Conservation (phyloP, 495 filamentous ascomycete genomes). For the Xylaria nigripes region DNA sequence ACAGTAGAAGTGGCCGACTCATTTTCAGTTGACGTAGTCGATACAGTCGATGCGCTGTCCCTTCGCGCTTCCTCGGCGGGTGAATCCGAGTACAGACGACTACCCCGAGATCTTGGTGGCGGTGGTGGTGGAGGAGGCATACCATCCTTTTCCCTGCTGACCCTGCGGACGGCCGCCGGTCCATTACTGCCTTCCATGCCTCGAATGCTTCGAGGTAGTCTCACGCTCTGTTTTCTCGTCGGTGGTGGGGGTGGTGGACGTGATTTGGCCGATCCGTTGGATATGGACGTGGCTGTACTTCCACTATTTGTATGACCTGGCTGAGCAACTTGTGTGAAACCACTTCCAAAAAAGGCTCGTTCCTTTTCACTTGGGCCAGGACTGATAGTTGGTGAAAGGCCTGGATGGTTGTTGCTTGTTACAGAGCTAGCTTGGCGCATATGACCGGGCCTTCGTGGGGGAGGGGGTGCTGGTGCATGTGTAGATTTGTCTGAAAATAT, state of each 20-base stretch:
- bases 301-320: background rate
- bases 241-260: constrained; percentile 39
- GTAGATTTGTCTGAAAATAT: constrained; percentile 8
- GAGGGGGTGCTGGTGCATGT: constrained; percentile 36
- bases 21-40: constrained; percentile 1
- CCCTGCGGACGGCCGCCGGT: constrained; percentile 11
- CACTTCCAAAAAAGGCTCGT: constrained; percentile 9
- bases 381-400: constrained; percentile 5
- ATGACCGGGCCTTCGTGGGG: constrained; percentile 34
- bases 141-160: constrained; percentile 22
- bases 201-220: constrained; percentile 30
- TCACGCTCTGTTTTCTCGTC: constrained; percentile 30
- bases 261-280: constrained; percentile 24
- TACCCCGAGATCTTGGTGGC: constrained; percentile 50
- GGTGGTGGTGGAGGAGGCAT: constrained; percentile 48
- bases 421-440: constrained; percentile 22
- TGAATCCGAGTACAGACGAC: constrained; percentile 40
- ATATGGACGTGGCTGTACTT: constrained; percentile 9
- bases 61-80: constrained; percentile 14
- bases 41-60: constrained; percentile 6
- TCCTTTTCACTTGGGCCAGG: constrained; percentile 11
- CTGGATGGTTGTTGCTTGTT: constrained; percentile 13
- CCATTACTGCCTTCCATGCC: constrained; percentile 30
- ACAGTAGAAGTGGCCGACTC: constrained; percentile 19
- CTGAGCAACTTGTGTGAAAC: constrained; percentile 6